These are phyloP conservation scores for Capsicum rhomboideum DNA, from an alignment of 257 asterid genomes.

Conservation along the genomic window DNA sequence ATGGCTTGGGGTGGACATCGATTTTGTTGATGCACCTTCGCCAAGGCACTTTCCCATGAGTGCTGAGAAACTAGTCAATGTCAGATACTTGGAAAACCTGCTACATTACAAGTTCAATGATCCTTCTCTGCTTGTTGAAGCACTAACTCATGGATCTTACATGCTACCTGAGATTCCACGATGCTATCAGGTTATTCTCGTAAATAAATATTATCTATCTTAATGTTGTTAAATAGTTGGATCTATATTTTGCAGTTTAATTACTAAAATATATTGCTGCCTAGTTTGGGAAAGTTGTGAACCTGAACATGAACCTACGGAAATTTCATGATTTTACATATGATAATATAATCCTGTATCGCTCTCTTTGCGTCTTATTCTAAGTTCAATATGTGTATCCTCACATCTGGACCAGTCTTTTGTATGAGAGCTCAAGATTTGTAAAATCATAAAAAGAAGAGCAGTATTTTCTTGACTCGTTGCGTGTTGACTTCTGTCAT, in stretches of 20 bases:
- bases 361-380: neutral
- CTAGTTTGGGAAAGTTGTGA: neutral
- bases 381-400: neutral
- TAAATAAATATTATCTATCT: neutral
- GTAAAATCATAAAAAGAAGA: neutral
- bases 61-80: slow-evolving; percentile 41
- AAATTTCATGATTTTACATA: neutral
- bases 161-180: slow-evolving; percentile 79
- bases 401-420: neutral
- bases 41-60: slow-evolving; percentile 25
- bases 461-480: neutral
- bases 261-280: neutral
- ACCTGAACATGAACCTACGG: neutral
- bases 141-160: slow-evolving; percentile 86
- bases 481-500: neutral
- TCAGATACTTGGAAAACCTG: slow-evolving; percentile 37
- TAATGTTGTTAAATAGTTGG: neutral
- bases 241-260: neutral
- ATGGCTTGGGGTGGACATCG: slow-evolving; percentile 63
- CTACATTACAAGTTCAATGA: slow-evolving; percentile 51
- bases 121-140: slow-evolving; percentile 71
- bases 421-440: neutral
- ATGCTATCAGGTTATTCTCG: slow-evolving; percentile 65
- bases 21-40: slow-evolving; percentile 32
- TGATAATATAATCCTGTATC: neutral